phyloP scores from a whole-genome alignment of 768 basidiomycete species.

The Rhodocollybia butyracea region DNA sequence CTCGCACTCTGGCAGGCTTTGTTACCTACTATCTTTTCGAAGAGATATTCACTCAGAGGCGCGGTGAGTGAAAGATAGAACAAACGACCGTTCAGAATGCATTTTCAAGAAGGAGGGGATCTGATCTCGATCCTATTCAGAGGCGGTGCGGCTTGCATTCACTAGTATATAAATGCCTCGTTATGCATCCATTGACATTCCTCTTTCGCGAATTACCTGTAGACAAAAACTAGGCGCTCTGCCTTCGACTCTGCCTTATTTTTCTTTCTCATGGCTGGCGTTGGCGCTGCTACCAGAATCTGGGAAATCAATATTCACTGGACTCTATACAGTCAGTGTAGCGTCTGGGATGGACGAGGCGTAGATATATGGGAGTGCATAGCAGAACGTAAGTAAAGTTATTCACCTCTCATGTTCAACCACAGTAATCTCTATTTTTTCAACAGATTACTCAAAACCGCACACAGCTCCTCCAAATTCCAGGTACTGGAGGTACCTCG shows the following conservation, averaged over 20 bases:
- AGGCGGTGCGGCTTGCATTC: too few relatives aligned
- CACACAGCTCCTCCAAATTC: slow-evolving; percentile 47
- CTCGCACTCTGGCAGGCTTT: too few relatives aligned
- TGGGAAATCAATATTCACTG: slow-evolving; percentile 71
- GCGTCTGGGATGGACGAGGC: slow-evolving; percentile 66
- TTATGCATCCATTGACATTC: too few relatives aligned
- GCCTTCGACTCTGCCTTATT: neutral
- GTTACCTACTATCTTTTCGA: too few relatives aligned
- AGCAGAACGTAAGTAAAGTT: slow-evolving; percentile 61
- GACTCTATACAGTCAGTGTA: slow-evolving; percentile 64
- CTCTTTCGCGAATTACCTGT: too few relatives aligned
- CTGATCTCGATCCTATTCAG: too few relatives aligned
- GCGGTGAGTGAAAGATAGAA: too few relatives aligned
- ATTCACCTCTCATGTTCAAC: slow-evolving; percentile 8
- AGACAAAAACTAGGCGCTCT: too few relatives aligned
- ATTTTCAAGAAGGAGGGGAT: too few relatives aligned
- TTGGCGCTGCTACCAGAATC: slow-evolving; percentile 63
- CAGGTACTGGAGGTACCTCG: slow-evolving; percentile 45
- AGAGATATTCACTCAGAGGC: too few relatives aligned
- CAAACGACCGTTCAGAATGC: too few relatives aligned
- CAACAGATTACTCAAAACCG: slow-evolving; percentile 56
- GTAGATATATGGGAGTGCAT: slow-evolving; percentile 80
- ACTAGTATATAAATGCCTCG: too few relatives aligned
- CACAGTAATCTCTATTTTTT: slow-evolving; percentile 5
- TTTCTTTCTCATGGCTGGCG: slow-evolving; percentile 32